Conservation (phyloP, 371 early-diverging fungal species). For the Circinella minor region DNA sequence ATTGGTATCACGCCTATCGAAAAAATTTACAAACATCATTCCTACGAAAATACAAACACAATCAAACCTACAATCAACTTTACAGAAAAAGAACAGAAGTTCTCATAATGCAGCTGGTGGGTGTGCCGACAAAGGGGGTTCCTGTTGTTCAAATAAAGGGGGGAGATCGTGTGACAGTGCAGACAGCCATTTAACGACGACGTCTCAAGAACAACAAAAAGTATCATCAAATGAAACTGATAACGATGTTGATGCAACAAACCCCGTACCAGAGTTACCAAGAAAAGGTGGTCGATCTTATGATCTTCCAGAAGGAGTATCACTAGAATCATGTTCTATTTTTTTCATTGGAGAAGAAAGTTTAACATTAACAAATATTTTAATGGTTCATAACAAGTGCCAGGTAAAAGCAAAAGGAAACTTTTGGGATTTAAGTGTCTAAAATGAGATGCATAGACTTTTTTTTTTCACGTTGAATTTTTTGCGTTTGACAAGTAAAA, state of each 20-base stretch:
- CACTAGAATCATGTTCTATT: conserved; percentile 65
- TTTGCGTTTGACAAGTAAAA: not conserved
- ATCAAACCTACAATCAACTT: conserved; percentile 43
- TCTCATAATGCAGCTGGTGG: conserved; percentile 4
- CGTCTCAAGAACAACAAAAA: conserved; percentile 31
- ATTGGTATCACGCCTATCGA: conserved; percentile 20
- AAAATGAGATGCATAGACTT: too few species aligned
- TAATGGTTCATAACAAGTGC: conserved; percentile 78
- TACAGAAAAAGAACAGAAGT: not conserved
- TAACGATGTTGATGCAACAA: not conserved
- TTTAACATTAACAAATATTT: conserved; percentile 83
- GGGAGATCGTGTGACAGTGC: not conserved
- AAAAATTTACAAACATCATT: conserved; percentile 43
- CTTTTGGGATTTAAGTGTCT: not conserved
- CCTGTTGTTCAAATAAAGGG: not conserved
- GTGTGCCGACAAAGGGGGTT: conserved; percentile 7
- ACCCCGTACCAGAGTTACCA: not conserved
- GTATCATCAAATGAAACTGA: too few species aligned
- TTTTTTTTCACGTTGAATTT: too few species aligned
- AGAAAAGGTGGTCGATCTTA: conserved; percentile 56
- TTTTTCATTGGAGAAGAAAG: conserved; percentile 87
- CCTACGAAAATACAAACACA: conserved; percentile 59
- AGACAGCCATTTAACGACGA: not conserved
- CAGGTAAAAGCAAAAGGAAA: conserved; percentile 50
- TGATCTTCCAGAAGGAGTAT: conserved; percentile 49